Conservation (phyloP, 371 early-diverging fungal species). For the Capillidium heterosporum region DNA sequence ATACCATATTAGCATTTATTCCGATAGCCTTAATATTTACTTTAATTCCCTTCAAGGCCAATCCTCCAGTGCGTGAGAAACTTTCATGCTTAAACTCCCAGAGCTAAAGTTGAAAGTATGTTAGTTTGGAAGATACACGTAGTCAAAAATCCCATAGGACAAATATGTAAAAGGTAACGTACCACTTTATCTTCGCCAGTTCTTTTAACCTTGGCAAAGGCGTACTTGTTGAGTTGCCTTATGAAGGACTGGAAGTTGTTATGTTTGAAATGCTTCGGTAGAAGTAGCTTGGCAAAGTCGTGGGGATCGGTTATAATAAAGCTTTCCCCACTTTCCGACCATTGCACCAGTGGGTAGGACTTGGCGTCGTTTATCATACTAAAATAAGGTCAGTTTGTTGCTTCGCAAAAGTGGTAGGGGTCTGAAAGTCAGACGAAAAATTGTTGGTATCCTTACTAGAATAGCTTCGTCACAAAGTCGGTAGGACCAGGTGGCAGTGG, state of each 20-base stretch:
- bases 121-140: too few species aligned
- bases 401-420: background rate
- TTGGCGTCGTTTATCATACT: constrained; percentile 50
- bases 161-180: too few species aligned
- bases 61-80: background rate
- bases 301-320: constrained; percentile 69
- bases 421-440: background rate
- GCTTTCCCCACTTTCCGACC: constrained; percentile 57
- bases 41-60: background rate
- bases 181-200: constrained; percentile 22
- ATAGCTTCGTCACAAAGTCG: background rate
- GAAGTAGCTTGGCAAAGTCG: constrained; percentile 45
- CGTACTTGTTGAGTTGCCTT: constrained; percentile 93
- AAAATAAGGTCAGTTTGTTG: constrained; percentile 15
- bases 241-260: constrained; percentile 64
- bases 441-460: background rate
- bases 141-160: too few species aligned
- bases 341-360: constrained; percentile 36
- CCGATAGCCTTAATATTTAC: background rate
- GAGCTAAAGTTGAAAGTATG: background rate
- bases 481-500: constrained; percentile 1
- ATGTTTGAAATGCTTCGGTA: constrained; percentile 81
- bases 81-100: constrained; percentile 4
- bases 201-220: constrained; percentile 71
- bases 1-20: background rate